phyloP scores from a whole-genome alignment of 768 basidiomycete species.

The Hypsizygus marmoreus region DNA sequence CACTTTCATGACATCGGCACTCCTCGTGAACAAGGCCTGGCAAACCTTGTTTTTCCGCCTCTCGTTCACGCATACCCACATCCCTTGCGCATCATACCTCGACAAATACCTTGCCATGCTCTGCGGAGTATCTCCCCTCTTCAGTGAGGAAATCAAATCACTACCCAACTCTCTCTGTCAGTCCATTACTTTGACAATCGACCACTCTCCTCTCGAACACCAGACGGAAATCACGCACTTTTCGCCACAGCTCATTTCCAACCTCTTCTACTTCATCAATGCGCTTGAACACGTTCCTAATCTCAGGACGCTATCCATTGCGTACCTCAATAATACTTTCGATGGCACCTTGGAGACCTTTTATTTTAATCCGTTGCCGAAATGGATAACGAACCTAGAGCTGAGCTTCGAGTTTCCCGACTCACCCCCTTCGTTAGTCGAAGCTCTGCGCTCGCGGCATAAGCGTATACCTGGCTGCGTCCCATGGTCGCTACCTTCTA shows the following conservation, averaged over 20 bases:
- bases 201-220: slow-evolving; percentile 4
- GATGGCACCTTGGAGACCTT: slow-evolving; percentile 14
- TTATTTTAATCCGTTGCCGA: slow-evolving; percentile 12
- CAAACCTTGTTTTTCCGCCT: slow-evolving; percentile 10
- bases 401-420: slow-evolving; percentile 3
- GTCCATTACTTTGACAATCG: slow-evolving; percentile 12
- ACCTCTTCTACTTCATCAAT: slow-evolving; percentile 11
- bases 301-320: slow-evolving; percentile 7
- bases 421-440: background rate
- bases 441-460: background rate
- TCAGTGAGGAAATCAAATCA: background rate
- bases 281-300: slow-evolving; percentile 11
- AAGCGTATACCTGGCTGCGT: too few species aligned
- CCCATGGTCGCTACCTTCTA: slow-evolving; percentile 1
- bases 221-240: background rate
- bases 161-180: slow-evolving; percentile 6
- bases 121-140: slow-evolving; percentile 2
- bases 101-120: slow-evolving; percentile 13
- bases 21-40: slow-evolving; percentile 23
- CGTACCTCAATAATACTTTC: slow-evolving; percentile 6
- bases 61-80: slow-evolving; percentile 19
- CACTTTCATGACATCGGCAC: slow-evolving; percentile 18
- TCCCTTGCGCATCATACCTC: slow-evolving; percentile 17
- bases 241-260: slow-evolving; percentile 7
- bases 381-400: slow-evolving; percentile 1